Percentiles rank a stretch among this genome's conserved stretches.
Conservation (phyloP, 129 eudicot species). For the Lonicera japonica region DNA sequence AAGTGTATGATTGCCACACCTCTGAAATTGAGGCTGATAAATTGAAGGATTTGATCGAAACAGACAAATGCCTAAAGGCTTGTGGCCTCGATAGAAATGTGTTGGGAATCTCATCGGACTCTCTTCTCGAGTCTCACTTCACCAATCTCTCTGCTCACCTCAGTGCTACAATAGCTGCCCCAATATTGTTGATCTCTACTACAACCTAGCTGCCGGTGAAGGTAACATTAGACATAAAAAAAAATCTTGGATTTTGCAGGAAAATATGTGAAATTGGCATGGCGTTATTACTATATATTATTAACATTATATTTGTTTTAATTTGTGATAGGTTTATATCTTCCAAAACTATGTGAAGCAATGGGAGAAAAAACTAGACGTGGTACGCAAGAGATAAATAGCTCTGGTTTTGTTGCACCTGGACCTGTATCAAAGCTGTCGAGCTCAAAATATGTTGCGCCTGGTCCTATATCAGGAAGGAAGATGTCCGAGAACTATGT, state of each 20-base stretch:
- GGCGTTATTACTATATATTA: too few species aligned
- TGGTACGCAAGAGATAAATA: conserved; percentile 70
- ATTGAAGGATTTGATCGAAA: conserved; percentile 59
- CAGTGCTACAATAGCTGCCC: conserved; percentile 75
- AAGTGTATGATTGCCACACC: conserved; percentile 50
- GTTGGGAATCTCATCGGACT: conserved; percentile 80
- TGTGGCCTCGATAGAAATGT: conserved; percentile 63
- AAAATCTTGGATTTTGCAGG: too few species aligned
- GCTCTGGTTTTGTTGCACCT: conserved; percentile 63
- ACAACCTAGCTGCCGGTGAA: conserved; percentile 86
- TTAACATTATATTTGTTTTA: too few species aligned
- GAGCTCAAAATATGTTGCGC: not conserved
- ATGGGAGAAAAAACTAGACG: conserved; percentile 46
- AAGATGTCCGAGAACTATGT: not conserved
- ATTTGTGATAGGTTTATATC: conserved; percentile 48
- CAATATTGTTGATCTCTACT: conserved; percentile 85
- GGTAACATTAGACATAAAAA: conserved; percentile 28
- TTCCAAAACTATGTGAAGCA: conserved; percentile 62
- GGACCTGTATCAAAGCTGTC: conserved; percentile 28
- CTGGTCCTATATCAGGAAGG: conserved; percentile 8
- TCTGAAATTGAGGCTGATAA: conserved; percentile 65
- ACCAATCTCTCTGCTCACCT: conserved; percentile 69
- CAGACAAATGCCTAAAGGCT: conserved; percentile 50
- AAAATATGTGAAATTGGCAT: not conserved
- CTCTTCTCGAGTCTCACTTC: conserved; percentile 53